Evolutionary conservation across 2,329 filamentous ascomycete genomes (phyloP).

Genomic region (Shiraia bambusicola): DNA sequence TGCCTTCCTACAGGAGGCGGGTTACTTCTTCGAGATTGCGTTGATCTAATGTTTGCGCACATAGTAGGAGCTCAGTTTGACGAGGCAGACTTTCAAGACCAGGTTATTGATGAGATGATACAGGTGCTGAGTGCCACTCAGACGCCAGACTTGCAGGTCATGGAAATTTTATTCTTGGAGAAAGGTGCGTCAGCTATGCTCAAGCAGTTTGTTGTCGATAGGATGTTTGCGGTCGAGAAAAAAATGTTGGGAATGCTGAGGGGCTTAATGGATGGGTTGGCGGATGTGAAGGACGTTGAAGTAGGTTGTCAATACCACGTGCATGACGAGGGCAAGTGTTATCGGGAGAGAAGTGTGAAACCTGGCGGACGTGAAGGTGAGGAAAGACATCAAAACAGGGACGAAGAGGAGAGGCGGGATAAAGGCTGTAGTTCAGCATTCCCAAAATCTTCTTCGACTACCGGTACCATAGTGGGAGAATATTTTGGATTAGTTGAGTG

Average conservation of each 20-base stretch:
- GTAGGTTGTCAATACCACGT: constrained; percentile 12
- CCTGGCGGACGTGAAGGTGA: background rate
- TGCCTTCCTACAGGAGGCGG: background rate
- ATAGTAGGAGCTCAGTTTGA: constrained; percentile 13
- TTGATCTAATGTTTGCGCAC: constrained; percentile 20
- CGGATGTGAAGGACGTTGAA: background rate
- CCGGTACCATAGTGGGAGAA: background rate
- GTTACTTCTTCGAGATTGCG: constrained; percentile 8
- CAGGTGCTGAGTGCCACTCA: constrained; percentile 6
- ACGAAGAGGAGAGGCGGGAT: too few relatives aligned
- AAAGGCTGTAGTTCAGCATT: too few relatives aligned
- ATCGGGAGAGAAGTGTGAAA: background rate
- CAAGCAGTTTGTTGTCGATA: constrained; percentile 7
- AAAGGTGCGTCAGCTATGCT: constrained; percentile 1
- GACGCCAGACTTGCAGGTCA: constrained; percentile 5
- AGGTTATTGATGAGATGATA: constrained; percentile 10
- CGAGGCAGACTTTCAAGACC: constrained; percentile 15
- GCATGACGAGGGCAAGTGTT: constrained; percentile 8
- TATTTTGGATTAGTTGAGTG: background rate
- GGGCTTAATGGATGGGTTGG: background rate
- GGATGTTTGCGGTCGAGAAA: constrained; percentile 13
- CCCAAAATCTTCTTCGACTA: background rate
- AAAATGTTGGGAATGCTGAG: constrained; percentile 12
- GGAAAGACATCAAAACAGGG: too few relatives aligned
- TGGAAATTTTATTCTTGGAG: constrained; percentile 10